These are phyloP conservation scores for Pichia sporocuriosa DNA, from an alignment of 805 yeast species.

Conservation along the genomic window DNA sequence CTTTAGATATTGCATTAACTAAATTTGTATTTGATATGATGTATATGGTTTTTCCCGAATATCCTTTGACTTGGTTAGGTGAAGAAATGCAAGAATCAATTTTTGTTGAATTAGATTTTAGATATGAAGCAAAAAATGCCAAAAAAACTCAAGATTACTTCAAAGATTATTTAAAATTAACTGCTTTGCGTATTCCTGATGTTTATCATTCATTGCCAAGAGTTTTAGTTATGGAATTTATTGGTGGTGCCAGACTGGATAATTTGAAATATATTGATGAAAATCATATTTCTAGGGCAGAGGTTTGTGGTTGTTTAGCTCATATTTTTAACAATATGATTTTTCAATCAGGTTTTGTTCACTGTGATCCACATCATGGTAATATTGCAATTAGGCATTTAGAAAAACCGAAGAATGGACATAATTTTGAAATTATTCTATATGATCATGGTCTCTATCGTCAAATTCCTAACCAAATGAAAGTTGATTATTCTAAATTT, in stretches of 20 bases:
- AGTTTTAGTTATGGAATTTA: constrained; percentile 80
- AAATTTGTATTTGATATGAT: constrained; percentile 66
- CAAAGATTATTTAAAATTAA: constrained; percentile 41
- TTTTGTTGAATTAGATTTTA: constrained; percentile 84
- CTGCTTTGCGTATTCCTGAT: constrained; percentile 77
- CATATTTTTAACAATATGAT: constrained; percentile 94
- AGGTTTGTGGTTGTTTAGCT: constrained; percentile 78
- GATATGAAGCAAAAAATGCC: constrained; percentile 81
- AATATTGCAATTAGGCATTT: constrained; percentile 73
- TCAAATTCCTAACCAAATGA: constrained; percentile 66
- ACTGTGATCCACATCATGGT: constrained; percentile 98
- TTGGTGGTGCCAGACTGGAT: constrained; percentile 79
- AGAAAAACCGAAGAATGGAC: constrained; percentile 29
- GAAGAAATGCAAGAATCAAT: constrained; percentile 86
- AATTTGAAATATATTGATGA: constrained; percentile 56
- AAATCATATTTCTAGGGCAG: constrained; percentile 62
- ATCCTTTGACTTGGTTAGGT: constrained; percentile 91
- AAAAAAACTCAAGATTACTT: constrained; percentile 63
- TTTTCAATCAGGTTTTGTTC: constrained; percentile 85
- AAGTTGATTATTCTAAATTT: constrained; percentile 79
- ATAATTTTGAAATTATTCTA: constrained; percentile 83
- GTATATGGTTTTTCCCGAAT: constrained; percentile 81
- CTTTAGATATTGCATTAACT: constrained; percentile 79
- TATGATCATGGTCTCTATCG: constrained; percentile 96
- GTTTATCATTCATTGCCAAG: constrained; percentile 61